These are phyloP conservation scores for Gonapodya prolifera DNA, from an alignment of 192 early-diverging fungal species.

Conservation along the genomic window DNA sequence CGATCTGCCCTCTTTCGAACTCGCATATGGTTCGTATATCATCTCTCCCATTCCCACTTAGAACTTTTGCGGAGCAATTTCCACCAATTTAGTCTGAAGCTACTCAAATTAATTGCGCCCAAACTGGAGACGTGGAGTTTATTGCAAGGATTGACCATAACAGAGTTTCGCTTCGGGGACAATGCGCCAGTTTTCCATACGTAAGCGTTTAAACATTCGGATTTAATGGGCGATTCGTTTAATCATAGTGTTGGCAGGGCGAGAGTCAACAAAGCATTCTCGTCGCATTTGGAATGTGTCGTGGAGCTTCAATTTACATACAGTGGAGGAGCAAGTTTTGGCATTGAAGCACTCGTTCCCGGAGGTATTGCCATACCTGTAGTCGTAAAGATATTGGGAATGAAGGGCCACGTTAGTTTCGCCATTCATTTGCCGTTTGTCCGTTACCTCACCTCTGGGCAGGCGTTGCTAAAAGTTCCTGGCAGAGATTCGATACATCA, in stretches of 20 bases:
- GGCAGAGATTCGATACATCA: not conserved
- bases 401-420: not conserved
- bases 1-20: not conserved
- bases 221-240: no score
- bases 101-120: not conserved
- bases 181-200: not conserved
- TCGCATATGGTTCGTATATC: not conserved
- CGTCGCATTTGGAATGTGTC: not conserved
- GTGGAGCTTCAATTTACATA: not conserved
- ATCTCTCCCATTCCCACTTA: not conserved
- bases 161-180: not conserved
- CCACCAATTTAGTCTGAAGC: not conserved
- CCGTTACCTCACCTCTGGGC: not conserved
- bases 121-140: not conserved
- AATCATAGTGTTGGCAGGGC: not conserved
- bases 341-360: not conserved
- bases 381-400: not conserved
- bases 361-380: not conserved
- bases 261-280: not conserved
- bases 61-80: no score
- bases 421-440: not conserved
- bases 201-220: not conserved
- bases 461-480: not conserved
- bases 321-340: not conserved
- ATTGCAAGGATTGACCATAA: not conserved